Evolutionary conservation across 352 stramenopile species (phyloP).

Genomic region (Globisporangium paddicum): DNA sequence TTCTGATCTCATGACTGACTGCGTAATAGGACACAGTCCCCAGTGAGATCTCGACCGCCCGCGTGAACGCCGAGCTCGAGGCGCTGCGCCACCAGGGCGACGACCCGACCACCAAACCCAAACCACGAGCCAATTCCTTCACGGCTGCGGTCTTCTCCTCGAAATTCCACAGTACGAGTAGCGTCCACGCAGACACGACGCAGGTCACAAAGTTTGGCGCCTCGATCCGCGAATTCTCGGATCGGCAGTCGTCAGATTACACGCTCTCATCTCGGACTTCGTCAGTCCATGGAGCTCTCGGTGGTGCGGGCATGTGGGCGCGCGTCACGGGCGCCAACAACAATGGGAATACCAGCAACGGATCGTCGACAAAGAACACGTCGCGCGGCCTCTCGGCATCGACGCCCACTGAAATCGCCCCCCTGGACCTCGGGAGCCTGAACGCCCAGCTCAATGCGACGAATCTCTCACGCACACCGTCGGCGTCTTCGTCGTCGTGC

Average conservation of each 20-base stretch:
- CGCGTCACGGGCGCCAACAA: not conserved
- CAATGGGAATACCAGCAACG: not conserved
- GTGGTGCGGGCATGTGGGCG: conserved; percentile 15
- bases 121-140: not conserved
- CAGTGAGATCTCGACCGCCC: conserved; percentile 12
- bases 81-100: not conserved
- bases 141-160: not conserved
- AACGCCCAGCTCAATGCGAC: not conserved
- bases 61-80: conserved; percentile 15
- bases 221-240: conserved; percentile 12
- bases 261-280: conserved; percentile 10
- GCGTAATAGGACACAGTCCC: conserved; percentile 5
- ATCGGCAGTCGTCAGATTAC: conserved; percentile 3
- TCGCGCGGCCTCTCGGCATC: not conserved
- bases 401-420: conserved; percentile 1
- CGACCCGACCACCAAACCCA: not conserved
- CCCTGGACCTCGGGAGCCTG: conserved; percentile 9
- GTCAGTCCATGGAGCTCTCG: not conserved
- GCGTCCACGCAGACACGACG: not conserved
- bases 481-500: not conserved
- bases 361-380: not conserved
- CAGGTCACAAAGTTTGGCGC: conserved; percentile 9
- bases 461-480: not conserved
- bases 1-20: not conserved
- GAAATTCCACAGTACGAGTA: not conserved